Evolutionary conservation across 2,329 filamentous ascomycete genomes (phyloP).

Genomic region (Thielaviopsis punctulata): DNA sequence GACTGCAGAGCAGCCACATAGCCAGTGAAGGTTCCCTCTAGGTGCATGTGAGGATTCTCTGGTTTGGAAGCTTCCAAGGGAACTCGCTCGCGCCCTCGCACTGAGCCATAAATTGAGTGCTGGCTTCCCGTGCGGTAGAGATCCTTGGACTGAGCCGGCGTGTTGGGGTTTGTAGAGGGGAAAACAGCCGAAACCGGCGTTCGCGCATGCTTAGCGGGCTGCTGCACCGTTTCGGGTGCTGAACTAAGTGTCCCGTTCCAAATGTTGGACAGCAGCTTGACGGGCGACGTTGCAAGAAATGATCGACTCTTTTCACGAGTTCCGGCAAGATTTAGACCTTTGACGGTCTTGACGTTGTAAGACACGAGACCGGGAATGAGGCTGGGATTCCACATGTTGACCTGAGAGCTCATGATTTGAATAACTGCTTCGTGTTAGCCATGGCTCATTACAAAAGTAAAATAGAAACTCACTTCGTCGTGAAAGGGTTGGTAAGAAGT

Average conservation of each 20-base stretch:
- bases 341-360: constrained; percentile 62
- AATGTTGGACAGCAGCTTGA: constrained; percentile 76
- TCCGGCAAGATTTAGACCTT: constrained; percentile 45
- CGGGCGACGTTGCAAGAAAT: constrained; percentile 67
- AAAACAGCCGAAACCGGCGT: constrained; percentile 23
- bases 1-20: constrained; percentile 70
- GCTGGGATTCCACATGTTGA: constrained; percentile 45
- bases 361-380: constrained; percentile 54
- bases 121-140: constrained; percentile 27
- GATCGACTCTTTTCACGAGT: constrained; percentile 48
- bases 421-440: constrained; percentile 33
- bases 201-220: constrained; percentile 23
- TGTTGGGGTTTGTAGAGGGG: constrained; percentile 15
- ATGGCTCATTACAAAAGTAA: background rate
- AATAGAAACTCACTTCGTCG: constrained; percentile 45
- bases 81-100: constrained; percentile 29
- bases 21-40: constrained; percentile 73
- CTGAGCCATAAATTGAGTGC: constrained; percentile 38
- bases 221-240: constrained; percentile 21
- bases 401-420: constrained; percentile 53
- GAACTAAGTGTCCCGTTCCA: constrained; percentile 34
- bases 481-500: constrained; percentile 59
- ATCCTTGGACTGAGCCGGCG: constrained; percentile 22
- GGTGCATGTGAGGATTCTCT: constrained; percentile 49
- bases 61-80: constrained; percentile 31